Evolutionary conservation across 164 flowering plant genomes (phyloP), one percentile per base, ranked within the genome.

Genomic region (Vitis rotundifolia): DNA sequence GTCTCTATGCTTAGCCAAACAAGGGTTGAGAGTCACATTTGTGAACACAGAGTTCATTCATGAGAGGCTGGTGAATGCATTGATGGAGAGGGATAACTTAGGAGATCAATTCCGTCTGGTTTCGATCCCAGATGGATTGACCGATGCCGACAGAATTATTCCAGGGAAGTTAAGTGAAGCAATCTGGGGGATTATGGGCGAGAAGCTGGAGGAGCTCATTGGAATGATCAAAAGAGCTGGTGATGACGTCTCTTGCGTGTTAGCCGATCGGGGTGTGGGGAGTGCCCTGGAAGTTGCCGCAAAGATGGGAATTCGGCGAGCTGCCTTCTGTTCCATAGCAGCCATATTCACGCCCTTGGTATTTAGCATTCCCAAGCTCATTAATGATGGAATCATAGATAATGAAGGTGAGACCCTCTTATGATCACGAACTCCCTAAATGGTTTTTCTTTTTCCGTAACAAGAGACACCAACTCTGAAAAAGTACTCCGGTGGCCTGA

Each of bases 81-180:
- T 49, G 3, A 53, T 26, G 14, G 66, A 31, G 6, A 31, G 44
- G 44, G 44, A 31, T 6, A 31, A 6, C 44, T 4, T 31, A 4
- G 44, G 44, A 10, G 26, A 63, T 63, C 66, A 19, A 1, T 47
- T 63, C 11, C 53, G 64, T 59, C 6, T 81, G 59, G 81, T 64
- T 6, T 72, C 86, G 2, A 56, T 81, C 28, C 73, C 84, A 8
- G 83, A 81, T 59, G 83, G 85, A 9, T 15, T 78, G 56, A 79
- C 75, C 0, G 66, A 37, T 15, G 82, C 63, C 11, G 73, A 77
- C 13, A 74, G 76, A 58, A 77, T 59, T 31, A 64, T 74, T 5
- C 11, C 64, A 1, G 70, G 66, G 5, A 73, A 66, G 62, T 56
- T 79, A 9, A n/a, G 51, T 11, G 70, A 70, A 1, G 11, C 68